These are phyloP conservation scores for Hypoxylon sp. DNA, from an alignment of 2,329 filamentous ascomycete species.

Conservation along the genomic window DNA sequence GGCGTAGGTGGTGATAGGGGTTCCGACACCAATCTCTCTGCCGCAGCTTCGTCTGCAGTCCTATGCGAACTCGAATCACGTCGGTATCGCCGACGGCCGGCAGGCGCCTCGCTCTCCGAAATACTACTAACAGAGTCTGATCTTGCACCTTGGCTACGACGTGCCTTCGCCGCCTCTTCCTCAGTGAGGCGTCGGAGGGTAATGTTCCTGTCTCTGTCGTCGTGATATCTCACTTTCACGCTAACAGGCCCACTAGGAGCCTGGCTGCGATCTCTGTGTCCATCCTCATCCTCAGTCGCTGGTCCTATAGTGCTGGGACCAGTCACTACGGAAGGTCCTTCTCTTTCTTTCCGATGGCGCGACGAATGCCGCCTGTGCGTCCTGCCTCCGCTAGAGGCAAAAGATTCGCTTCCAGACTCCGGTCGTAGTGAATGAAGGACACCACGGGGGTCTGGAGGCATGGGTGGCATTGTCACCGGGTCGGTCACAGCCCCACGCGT, in stretches of 20 bases:
- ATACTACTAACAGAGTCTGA: constrained; percentile 67
- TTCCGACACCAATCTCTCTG: constrained; percentile 57
- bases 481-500: constrained; percentile 53
- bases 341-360: constrained; percentile 59
- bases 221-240: constrained; percentile 70
- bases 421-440: constrained; percentile 53
- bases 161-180: constrained; percentile 64
- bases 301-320: constrained; percentile 61
- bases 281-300: constrained; percentile 61
- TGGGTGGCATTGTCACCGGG: constrained; percentile 61
- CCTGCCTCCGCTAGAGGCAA: constrained; percentile 56
- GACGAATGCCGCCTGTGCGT: constrained; percentile 60
- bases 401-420: constrained; percentile 59
- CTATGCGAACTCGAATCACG: constrained; percentile 63
- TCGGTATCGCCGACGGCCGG: constrained; percentile 61
- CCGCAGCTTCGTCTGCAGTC: constrained; percentile 56
- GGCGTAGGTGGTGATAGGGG: constrained; percentile 68
- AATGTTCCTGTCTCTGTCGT: constrained; percentile 70
- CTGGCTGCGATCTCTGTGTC: constrained; percentile 55
- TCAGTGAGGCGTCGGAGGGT: constrained; percentile 72
- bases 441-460: constrained; percentile 65
- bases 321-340: constrained; percentile 60
- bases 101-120: constrained; percentile 66
- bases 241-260: constrained; percentile 63
- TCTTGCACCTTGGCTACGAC: constrained; percentile 52